phyloP scores from a whole-genome alignment of 2,329 filamentous ascomycete genomes.

The Nemania diffusa region DNA sequence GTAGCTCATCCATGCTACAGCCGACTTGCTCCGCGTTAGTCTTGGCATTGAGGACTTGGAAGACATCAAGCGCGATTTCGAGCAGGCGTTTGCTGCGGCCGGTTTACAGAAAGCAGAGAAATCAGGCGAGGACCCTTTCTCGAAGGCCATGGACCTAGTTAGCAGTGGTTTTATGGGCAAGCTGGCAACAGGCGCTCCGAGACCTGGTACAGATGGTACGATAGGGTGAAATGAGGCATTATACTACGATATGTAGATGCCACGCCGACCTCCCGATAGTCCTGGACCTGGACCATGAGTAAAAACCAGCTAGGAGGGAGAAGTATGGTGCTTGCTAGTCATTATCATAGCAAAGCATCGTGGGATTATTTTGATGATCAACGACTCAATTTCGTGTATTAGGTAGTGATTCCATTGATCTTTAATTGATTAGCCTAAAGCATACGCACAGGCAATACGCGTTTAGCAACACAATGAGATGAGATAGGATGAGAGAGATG shows the following conservation, averaged over 20 bases:
- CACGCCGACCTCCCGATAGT: background rate
- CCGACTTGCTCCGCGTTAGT: slow-evolving; percentile 74
- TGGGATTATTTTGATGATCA: background rate
- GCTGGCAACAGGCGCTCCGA: slow-evolving; percentile 45
- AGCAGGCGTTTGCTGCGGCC: slow-evolving; percentile 69
- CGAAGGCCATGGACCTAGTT: slow-evolving; percentile 46
- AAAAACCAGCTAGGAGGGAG: background rate
- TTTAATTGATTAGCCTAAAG: background rate
- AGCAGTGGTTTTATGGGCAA: slow-evolving; percentile 49
- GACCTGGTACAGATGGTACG: slow-evolving; percentile 48
- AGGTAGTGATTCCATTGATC: background rate
- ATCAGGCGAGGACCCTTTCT: slow-evolving; percentile 44
- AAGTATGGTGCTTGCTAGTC: background rate
- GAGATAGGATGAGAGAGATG: background rate
- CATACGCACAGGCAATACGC: background rate
- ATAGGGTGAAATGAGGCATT: slow-evolving; percentile 33
- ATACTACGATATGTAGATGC: too few relatives aligned
- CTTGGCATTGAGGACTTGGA: slow-evolving; percentile 79
- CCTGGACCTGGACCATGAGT: too few relatives aligned
- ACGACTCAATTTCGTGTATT: background rate
- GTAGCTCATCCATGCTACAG: slow-evolving; percentile 23
- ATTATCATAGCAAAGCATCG: slow-evolving; percentile 4
- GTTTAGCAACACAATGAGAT: background rate
- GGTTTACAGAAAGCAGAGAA: slow-evolving; percentile 44
- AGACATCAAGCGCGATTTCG: slow-evolving; percentile 77